Evolutionary conservation across 257 asterid species (phyloP), one percentile per base, ranked within the genome.

Genomic region (Knoxia roxburghii): DNA sequence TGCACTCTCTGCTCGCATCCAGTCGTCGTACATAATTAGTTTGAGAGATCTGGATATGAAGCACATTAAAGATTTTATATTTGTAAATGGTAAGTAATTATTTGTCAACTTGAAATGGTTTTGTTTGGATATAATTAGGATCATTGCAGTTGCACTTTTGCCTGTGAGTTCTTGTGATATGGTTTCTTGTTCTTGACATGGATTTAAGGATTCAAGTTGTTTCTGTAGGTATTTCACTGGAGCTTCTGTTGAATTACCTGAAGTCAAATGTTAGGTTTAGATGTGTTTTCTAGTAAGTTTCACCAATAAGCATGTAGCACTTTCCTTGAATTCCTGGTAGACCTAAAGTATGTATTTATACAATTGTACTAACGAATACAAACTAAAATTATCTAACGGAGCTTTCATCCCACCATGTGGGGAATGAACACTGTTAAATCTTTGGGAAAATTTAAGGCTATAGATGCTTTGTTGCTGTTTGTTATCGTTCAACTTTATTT

Each of bases 11-110:
- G 83, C 95, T 79, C 90, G 91, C 69, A 81, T 93, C 70, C 97
- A 90, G 74, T 93, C 99, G 63, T 90, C 99, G 48, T 90, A 87
- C 71, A 68, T 81, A 69, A 76, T 90, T 79, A 85, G 80, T 68
- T 72, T 93, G 68, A 85, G 91, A 55, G 96, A 90, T 83, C 90
- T 93, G 79, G 96, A 88, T 67, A 86, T 93, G 95, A 93, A 86
- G 84, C 97, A 93, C 64, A 88, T 93, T 35, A 90, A 90, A 77
- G 97, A 93, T 78, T 85, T 93, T 72, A 74, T 81, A 77, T 90
- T 90, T 77, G 67, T 93, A 73, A 84, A 93, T 73, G 98, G 98
- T 92, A 79, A 86, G 96, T 51, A 54, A 72, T 70, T 79, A 62
- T 57, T n/a, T 55, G 53, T 75, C 26, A 9, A 51, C 41, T 58